Base-by-base conservation (phyloP, 164 flowering plant genomes). In the Euptelea pleiosperma region DNA sequence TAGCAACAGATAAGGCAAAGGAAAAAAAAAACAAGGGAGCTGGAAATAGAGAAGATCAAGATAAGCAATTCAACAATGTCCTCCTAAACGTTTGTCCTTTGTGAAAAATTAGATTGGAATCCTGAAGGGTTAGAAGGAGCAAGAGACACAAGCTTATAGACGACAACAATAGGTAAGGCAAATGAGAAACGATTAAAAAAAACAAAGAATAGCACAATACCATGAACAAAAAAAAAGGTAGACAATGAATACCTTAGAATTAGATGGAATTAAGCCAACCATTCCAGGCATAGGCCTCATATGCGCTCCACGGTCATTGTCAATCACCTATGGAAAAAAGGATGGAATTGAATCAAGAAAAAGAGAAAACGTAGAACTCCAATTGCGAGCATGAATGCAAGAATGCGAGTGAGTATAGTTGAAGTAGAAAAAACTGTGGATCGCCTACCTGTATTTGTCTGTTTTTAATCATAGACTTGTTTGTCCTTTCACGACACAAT, bases 401-500 rank as follows among this genome's bases (percentile, higher is more conserved):
- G 8, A 52, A 41, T 6, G 33, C 19, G 42, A 33, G 1, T 42
- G 25, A 3, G 24, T 24, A 1, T 57, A 16, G 24, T 42, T 12
- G n/a, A 42, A 21, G 37, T 19, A 43, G 35, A 59, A 34, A 53
- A 8, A 24, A 52, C 6, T 33, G 19, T 29, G 12, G 25, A 37
- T 58, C 35, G 19, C 37, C 35, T 53, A 82, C 95, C 87, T 82
- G 88, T 58, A 82, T 78, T 78, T 91, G 93, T 77, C 97, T 78
- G 41, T 8, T 74, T 67, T 73, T 87, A 48, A 73, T 69, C 87
- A 75, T 82, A 42, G 76, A 87, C 55, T 82, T 88, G 43, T 65
- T 81, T 41, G 96, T 85, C 64, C 97, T 63, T 61, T 86, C 91
- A 58, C 94, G 89, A 51, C 98, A 91, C 44, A 86, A 70, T 67